Percentiles rank a stretch among this genome's conserved stretches.
These are phyloP conservation scores for Cryptococcus depauperatus DNA, from an alignment of 1,284 basidiomycete genomes.

Conservation along the genomic window DNA sequence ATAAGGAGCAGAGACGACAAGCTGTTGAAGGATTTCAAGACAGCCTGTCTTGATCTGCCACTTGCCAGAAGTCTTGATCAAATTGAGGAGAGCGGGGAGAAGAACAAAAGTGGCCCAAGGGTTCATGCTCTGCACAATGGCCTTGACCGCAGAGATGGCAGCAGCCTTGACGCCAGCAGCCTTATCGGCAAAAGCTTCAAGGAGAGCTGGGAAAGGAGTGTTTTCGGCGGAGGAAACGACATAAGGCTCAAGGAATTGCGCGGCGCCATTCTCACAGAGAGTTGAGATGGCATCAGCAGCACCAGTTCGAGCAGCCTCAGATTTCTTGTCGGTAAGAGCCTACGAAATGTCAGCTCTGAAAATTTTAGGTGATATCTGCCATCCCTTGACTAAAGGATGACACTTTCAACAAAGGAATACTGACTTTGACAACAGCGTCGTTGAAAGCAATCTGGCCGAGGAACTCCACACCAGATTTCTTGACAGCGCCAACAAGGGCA, in stretches of 20 bases:
- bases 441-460: constrained; percentile 69
- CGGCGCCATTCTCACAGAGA: constrained; percentile 66
- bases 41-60: constrained; percentile 98
- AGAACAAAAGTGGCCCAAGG: constrained; percentile 80
- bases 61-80: constrained; percentile 95
- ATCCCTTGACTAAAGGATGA: background rate
- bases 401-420: no score
- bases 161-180: constrained; percentile 60
- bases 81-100: constrained; percentile 82
- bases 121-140: constrained; percentile 74
- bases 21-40: constrained; percentile 77
- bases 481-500: constrained; percentile 61
- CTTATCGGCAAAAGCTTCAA: constrained; percentile 89
- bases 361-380: constrained; percentile 3
- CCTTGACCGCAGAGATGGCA: constrained; percentile 74
- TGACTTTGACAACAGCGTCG: constrained; percentile 66
- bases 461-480: constrained; percentile 79
- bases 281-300: constrained; percentile 44
- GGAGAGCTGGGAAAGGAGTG: constrained; percentile 70
- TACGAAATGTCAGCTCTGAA: constrained; percentile 21
- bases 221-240: constrained; percentile 63
- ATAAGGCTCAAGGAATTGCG: constrained; percentile 80
- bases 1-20: constrained; percentile 72
- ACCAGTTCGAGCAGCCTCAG: constrained; percentile 45
- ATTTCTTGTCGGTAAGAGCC: constrained; percentile 54